phyloP scores from a whole-genome alignment of 2,329 filamentous ascomycete genomes.

The Malbranchea zuffiana region DNA sequence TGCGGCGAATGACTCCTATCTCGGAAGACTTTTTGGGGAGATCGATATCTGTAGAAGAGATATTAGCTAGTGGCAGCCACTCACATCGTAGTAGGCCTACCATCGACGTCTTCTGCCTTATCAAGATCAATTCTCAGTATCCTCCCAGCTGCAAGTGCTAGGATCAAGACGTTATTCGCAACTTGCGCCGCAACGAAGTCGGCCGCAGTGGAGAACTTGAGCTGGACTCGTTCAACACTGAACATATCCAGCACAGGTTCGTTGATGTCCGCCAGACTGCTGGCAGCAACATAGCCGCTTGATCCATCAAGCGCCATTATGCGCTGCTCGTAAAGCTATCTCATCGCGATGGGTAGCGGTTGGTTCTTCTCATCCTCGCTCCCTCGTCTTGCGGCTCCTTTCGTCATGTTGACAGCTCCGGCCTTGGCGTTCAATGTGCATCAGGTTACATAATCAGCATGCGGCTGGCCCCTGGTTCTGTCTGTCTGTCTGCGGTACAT shows the following conservation, averaged over 20 bases:
- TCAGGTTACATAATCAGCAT: no score
- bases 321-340: conserved; percentile 20
- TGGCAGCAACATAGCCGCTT: conserved; percentile 61
- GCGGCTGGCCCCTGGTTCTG: no score
- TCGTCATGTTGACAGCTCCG: no score
- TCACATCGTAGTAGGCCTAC: conserved; percentile 33
- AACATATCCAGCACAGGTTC: conserved; percentile 73
- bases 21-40: conserved; percentile 87
- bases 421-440: no score
- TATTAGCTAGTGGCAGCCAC: background rate
- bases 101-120: conserved; percentile 88
- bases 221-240: conserved; percentile 80
- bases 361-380: no score
- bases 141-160: conserved; percentile 83
- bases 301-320: conserved; percentile 60
- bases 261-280: conserved; percentile 48
- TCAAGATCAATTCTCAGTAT: conserved; percentile 92
- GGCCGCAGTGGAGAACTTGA: conserved; percentile 87
- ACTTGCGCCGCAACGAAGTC: conserved; percentile 96
- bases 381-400: no score
- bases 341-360: conserved; percentile 14
- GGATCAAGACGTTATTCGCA: conserved; percentile 88
- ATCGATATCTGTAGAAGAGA: conserved; percentile 63
- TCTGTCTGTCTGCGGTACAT: no score
- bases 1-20: conserved; percentile 80